Evolutionary conservation across 2,329 filamentous ascomycete genomes (phyloP).

Genomic region (Arthroderma sp.): DNA sequence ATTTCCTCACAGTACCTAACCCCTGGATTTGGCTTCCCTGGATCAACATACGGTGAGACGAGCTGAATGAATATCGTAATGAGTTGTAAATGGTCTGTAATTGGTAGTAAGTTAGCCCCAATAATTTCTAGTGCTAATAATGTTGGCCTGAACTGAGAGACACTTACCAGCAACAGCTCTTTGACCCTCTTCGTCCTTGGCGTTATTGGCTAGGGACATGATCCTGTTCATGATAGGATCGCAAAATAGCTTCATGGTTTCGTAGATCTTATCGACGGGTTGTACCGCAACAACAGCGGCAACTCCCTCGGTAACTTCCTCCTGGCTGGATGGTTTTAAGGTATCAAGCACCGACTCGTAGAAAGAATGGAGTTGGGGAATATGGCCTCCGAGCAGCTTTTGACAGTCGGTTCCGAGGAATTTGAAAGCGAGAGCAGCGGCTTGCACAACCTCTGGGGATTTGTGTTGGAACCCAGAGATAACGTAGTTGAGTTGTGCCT

Average conservation of each 20-base stretch:
- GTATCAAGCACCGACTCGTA: slow-evolving; percentile 82
- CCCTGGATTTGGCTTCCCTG: slow-evolving; percentile 66
- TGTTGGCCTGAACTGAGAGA: not conserved
- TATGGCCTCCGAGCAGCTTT: slow-evolving; percentile 68
- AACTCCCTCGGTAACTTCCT: slow-evolving; percentile 92
- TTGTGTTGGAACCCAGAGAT: slow-evolving; percentile 80
- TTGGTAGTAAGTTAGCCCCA: slow-evolving; percentile 8
- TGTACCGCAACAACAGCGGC: slow-evolving; percentile 83
- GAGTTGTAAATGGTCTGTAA: slow-evolving; percentile 69
- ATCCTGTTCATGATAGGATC: slow-evolving; percentile 77
- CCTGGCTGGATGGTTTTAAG: slow-evolving; percentile 73
- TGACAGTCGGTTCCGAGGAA: slow-evolving; percentile 96
- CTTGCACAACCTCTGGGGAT: slow-evolving; percentile 81
- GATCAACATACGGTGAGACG: slow-evolving; percentile 60
- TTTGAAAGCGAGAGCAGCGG: slow-evolving; percentile 85
- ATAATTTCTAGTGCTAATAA: slow-evolving; percentile 1
- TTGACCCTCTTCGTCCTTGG: slow-evolving; percentile 69
- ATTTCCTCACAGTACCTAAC: slow-evolving; percentile 96
- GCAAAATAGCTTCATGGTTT: slow-evolving; percentile 79
- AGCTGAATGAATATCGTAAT: slow-evolving; percentile 80
- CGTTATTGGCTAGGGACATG: slow-evolving; percentile 75
- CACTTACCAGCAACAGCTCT: slow-evolving; percentile 64
- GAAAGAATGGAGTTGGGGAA: slow-evolving; percentile 76
- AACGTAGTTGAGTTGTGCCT: slow-evolving; percentile 90
- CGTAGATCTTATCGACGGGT: slow-evolving; percentile 65